Evolutionary conservation across 75 land plant genomes (phyloP).

Genomic region (Adiantum capillusveneris): DNA sequence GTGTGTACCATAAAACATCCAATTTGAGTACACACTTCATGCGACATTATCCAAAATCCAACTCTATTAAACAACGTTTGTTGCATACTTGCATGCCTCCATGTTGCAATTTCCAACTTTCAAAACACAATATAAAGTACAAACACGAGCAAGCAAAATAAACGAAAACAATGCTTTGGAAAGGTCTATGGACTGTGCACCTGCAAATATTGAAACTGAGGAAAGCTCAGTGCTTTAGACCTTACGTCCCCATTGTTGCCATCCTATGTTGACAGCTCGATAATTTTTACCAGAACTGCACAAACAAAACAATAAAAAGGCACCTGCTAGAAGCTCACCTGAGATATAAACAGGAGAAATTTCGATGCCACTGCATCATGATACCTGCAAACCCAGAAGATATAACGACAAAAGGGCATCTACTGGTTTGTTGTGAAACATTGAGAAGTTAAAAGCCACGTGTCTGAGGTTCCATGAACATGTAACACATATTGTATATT

Average conservation of each 20-base stretch:
- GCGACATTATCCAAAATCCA: no score
- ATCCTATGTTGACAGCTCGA: slow-evolving; percentile 57
- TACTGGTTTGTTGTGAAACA: slow-evolving; percentile 5
- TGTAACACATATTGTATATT: no score
- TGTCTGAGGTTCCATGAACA: no score
- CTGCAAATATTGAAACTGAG: slow-evolving; percentile 79
- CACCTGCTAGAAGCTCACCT: slow-evolving; percentile 34
- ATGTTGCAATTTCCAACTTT: no score
- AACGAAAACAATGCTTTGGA: not conserved
- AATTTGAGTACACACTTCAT: no score
- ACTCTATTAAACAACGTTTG: no score
- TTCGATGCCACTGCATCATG: slow-evolving; percentile 65
- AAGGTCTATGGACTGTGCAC: no score
- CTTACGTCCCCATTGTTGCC: slow-evolving; percentile 56
- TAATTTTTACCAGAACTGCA: not conserved
- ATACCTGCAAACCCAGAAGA: slow-evolving; percentile 40
- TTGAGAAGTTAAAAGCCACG: no score
- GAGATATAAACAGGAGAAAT: slow-evolving; percentile 88
- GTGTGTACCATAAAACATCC: no score
- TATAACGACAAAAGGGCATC: no score
- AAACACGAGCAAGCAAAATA: not conserved
- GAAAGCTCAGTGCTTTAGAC: slow-evolving; percentile 62
- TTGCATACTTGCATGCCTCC: no score
- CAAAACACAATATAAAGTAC: not conserved
- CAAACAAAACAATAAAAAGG: not conserved